Base-by-base conservation (phyloP, 2,329 filamentous ascomycete genomes). In the Alternaria novae-zelandiae region DNA sequence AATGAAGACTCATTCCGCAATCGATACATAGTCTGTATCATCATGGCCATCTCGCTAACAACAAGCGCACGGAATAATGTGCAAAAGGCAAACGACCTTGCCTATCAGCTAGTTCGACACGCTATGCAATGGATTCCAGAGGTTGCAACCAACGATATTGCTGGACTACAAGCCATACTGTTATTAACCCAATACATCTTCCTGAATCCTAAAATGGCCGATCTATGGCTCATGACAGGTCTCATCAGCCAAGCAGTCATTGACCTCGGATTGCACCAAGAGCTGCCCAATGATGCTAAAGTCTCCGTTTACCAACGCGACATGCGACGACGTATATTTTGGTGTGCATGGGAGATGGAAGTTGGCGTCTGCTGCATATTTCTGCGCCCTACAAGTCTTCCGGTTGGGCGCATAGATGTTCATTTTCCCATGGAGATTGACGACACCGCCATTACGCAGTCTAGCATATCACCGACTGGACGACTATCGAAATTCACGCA, bases 261-360 rank as follows among this genome's bases (percentile, higher is more conserved):
- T 43, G 77, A 79, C 47, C 69, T 79, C 5, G 77, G 76, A 20
- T 68, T 79, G 12, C 77, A 79, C 47, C 77, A 79, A 57, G 77
- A 79, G 58, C 62, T 79, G 43, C 77, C 77, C 8, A 70, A 74
- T 15, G 71, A 78, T 44, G 28, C 65, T 15, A 64, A 50, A 7
- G 67, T 79, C 11, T 70, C 74, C 3, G 61, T 70, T 6, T 76
- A 75, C 46, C 63, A 77, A 51, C 76, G 77, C n/a, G 77, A 79
- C 49, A 78, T 78, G 76, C 69, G 77, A n/a, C 71, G 77, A 25
- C 75, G 77, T 15, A 54, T 79, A 43, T 79, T 79, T 25, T 79
- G 77, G 77, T 76, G 73, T 47, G 76, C 76, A 13, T 79, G 76
- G 76, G 77, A 79, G 47, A 79, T 79, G 77, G 77, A 79, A 54